phyloP scores from a whole-genome alignment of 768 basidiomycete genomes.

The Stropharia rugosoannulata region DNA sequence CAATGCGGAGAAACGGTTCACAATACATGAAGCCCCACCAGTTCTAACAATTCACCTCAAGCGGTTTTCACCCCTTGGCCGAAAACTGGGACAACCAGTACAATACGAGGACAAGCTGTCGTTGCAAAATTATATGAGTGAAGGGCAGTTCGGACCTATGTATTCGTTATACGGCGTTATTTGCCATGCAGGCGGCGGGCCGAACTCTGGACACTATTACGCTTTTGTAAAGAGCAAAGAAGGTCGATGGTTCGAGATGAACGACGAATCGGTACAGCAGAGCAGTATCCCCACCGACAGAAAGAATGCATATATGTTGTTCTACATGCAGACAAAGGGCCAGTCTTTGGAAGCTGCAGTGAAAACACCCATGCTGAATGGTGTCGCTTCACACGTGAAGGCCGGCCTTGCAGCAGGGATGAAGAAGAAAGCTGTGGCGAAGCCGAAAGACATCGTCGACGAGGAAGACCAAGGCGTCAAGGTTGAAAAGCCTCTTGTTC shows the following conservation, averaged over 20 bases:
- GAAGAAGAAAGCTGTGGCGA: slow-evolving; percentile 42
- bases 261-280: slow-evolving; percentile 76
- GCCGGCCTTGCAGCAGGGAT: slow-evolving; percentile 46
- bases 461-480: slow-evolving; percentile 52
- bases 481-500: slow-evolving; percentile 54
- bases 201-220: slow-evolving; percentile 95
- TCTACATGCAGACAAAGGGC: slow-evolving; percentile 84
- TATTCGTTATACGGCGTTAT: slow-evolving; percentile 93
- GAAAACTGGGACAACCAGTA: slow-evolving; percentile 78
- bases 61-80: slow-evolving; percentile 88
- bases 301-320: slow-evolving; percentile 90
- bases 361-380: slow-evolving; percentile 26
- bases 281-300: slow-evolving; percentile 50
- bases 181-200: slow-evolving; percentile 89
- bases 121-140: slow-evolving; percentile 81
- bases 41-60: slow-evolving; percentile 94
- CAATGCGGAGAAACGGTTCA: slow-evolving; percentile 87
- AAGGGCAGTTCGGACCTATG: slow-evolving; percentile 67
- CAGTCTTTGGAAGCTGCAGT: slow-evolving; percentile 69
- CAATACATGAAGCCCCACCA: slow-evolving; percentile 81
- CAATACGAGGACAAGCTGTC: slow-evolving; percentile 77
- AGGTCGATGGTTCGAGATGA: slow-evolving; percentile 88
- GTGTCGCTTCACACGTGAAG: slow-evolving; percentile 26
- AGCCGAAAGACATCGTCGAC: slow-evolving; percentile 40
- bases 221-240: slow-evolving; percentile 73